Conservation (phyloP, 441 rosid genomes). For the Adansonia madagascariensis region DNA sequence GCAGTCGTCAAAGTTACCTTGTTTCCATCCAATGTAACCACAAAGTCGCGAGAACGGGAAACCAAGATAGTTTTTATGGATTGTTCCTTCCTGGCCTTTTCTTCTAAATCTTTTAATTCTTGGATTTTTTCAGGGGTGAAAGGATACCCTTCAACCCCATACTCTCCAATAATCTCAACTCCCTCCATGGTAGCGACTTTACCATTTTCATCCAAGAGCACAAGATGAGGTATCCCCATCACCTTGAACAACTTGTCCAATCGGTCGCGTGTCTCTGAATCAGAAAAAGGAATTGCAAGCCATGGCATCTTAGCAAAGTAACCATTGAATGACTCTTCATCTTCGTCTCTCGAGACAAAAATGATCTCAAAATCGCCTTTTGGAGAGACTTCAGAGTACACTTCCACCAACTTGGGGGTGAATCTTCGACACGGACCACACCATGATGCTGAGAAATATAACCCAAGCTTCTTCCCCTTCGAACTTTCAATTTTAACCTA, state of each 20-base stretch:
- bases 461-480: slow-evolving; percentile 67
- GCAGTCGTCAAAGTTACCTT: slow-evolving; percentile 43
- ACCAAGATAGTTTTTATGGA: slow-evolving; percentile 55
- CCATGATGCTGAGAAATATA: slow-evolving; percentile 83
- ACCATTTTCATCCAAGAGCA: slow-evolving; percentile 61
- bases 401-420: slow-evolving; percentile 61
- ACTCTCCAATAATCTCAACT: slow-evolving; percentile 50
- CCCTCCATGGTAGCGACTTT: slow-evolving; percentile 47
- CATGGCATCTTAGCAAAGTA: slow-evolving; percentile 81
- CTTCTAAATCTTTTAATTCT: slow-evolving; percentile 62
- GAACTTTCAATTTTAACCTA: slow-evolving; percentile 65
- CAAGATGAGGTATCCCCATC: slow-evolving; percentile 68
- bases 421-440: slow-evolving; percentile 66
- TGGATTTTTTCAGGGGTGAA: slow-evolving; percentile 57
- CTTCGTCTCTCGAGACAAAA: slow-evolving; percentile 59
- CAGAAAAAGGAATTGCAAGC: slow-evolving; percentile 78
- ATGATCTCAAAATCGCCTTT: slow-evolving; percentile 62
- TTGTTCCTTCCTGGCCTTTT: slow-evolving; percentile 58
- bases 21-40: slow-evolving; percentile 50
- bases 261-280: slow-evolving; percentile 48
- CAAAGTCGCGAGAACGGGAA: slow-evolving; percentile 52
- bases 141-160: slow-evolving; percentile 66
- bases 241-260: slow-evolving; percentile 54
- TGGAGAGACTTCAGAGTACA: slow-evolving; percentile 49
- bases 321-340: slow-evolving; percentile 50